Evolutionary conservation across 2,329 filamentous ascomycete species (phyloP).

Genomic region (Madurella fahalii): DNA sequence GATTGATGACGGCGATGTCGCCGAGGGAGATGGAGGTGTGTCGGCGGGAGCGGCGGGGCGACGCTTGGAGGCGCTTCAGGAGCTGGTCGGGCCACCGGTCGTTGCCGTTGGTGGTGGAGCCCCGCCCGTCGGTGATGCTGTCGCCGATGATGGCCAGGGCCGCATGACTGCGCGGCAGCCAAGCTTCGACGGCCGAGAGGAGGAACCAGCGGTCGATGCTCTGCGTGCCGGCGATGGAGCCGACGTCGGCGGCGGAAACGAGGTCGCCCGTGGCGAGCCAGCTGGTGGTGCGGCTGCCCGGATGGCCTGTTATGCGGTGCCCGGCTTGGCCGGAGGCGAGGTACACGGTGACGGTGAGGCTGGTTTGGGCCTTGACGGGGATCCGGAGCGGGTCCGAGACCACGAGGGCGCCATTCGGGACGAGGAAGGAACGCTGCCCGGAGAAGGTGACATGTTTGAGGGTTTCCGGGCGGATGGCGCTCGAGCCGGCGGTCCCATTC

Average conservation of each 20-base stretch:
- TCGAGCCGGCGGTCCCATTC: conserved; percentile 48
- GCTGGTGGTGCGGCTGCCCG: conserved; percentile 55
- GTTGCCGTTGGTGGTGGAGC: conserved; percentile 55
- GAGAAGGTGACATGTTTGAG: conserved; percentile 53
- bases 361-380: conserved; percentile 42
- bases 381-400: conserved; percentile 58
- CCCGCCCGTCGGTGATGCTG: conserved; percentile 62
- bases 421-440: conserved; percentile 43
- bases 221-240: conserved; percentile 17
- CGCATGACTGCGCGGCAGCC: conserved; percentile 36
- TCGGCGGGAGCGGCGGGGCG: conserved; percentile 32
- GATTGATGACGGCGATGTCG: conserved; percentile 51
- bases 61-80: conserved; percentile 40
- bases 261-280: conserved; percentile 52
- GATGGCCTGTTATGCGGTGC: conserved; percentile 55
- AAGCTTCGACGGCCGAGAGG: conserved; percentile 54
- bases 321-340: conserved; percentile 51
- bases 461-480: conserved; percentile 44
- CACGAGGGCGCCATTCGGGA: conserved; percentile 52
- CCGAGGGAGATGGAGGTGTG: conserved; percentile 8
- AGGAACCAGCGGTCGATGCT: conserved; percentile 54
- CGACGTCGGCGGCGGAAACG: conserved; percentile 40
- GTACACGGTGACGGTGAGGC: conserved; percentile 56
- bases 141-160: conserved; percentile 59
- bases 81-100: conserved; percentile 45